Evolutionary conservation across 768 basidiomycete species (phyloP), one percentile per base, ranked within the genome.

Genomic region (Termitomyces sp.): DNA sequence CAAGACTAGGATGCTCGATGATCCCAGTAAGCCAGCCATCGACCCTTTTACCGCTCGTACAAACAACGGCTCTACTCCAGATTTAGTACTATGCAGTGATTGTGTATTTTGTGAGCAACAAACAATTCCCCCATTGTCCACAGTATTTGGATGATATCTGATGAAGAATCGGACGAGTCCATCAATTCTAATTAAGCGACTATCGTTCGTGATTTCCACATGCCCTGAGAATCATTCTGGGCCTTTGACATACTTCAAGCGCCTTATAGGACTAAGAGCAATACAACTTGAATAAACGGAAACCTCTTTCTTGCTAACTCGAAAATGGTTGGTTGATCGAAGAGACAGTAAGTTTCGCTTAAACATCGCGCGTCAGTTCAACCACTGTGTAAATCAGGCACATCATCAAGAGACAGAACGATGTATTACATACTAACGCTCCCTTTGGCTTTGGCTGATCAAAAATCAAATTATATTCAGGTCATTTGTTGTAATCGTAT

Each of bases 31-130:
- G 44, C 50, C 48, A 12, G 34, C 30, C 13, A 34, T 47, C 34
- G 37, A 48, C 37, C 53, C 18, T 56, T 56, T 48, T 15, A 27
- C 27, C 46, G 20, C 31, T 57, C 16, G 18, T 52, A 52, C 22
- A 39, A 53, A 31, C 39, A 13, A 31, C 27, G 16, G 27, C 12
- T 39, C 16, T 31, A 54, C 33, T 49, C 31, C 31, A 33, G 48
- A 50, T 54, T 4, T 20, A 54, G 53, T n/a, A 57, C n/a, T 39
- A 34, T 49, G 49, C 13, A 55, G 15, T 16, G 44, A 36, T 18
- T 55, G 54, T 56, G 33, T 56, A 31, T 49, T 57, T 31, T 50
- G 56, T 57, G 45, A 57, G 55, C 44, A 18, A 36, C 31, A 55
- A 39, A 36, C 31, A 55, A 39, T 27, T 49, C 7, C 37, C 37